Base-by-base conservation (phyloP, 768 basidiomycete species). In the Tricholoma saponaceum region DNA sequence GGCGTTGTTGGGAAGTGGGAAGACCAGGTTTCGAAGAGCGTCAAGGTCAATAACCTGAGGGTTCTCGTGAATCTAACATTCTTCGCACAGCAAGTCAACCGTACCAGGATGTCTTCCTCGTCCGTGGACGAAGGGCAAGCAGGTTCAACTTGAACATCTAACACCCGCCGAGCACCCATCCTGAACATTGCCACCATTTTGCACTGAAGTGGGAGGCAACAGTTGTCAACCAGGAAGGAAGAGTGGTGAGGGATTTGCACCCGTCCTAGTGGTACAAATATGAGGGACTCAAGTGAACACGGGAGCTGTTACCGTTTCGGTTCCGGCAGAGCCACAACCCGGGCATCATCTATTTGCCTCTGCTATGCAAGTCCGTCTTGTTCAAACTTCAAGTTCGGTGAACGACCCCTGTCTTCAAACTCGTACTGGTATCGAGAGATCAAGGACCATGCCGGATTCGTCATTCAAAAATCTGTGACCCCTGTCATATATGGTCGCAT, bases 1-100 rank as follows among this genome's bases (percentile, higher is more conserved):
- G 8, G 71, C 44, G 53, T 66, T 57, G 35, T 67, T 62, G 23
- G 70, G 66, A 14, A 69, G 35, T 22, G 66, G 58, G 16, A 64
- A 59, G 6, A 69, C 28, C 7, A 70, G 55, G 8, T 23, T 58
- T 10, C 62, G 62, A 23, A 76, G 63, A 18, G 65, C 64, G 20
- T 68, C 54, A 9, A 75, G 14, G 41, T 75, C 70, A 37, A 72
- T 60, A 18, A 67, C 60, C 72, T 74, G 56, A 26, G 5, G 13
- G 28, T 30, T 28, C 20, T 18, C 30, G 47, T 50, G n/a, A 50
- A 8, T n/a, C 26, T 5, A 28, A 0, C 47, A 50, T 28, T 18
- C 47, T 30, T 50, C 16, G 0, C 7, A 18, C 28, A 28, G 4
- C 28, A 50, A n/a, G n/a, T n/a, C 16, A 30, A 10, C 28, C 47